A percentile compares a stretch with the other conserved stretches of the same genome.
These are phyloP conservation scores for Epichloe uncinata DNA, from an alignment of 2,329 filamentous ascomycete species.

Conservation along the genomic window DNA sequence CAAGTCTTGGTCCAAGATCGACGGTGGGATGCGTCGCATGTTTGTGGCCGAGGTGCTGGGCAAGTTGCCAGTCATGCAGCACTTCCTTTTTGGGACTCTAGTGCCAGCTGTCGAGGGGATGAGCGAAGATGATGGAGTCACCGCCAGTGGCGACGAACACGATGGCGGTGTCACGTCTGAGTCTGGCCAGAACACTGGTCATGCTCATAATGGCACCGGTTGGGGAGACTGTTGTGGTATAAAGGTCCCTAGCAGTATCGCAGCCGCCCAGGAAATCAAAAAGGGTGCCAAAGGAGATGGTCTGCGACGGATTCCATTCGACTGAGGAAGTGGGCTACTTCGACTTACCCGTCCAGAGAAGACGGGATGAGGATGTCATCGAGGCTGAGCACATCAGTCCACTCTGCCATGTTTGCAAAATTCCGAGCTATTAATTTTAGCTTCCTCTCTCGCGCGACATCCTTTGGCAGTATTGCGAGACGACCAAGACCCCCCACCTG, in stretches of 20 bases:
- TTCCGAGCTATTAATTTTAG: no score
- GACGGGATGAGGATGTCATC: background rate
- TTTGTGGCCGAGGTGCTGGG: conserved; percentile 84
- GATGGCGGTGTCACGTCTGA: conserved; percentile 25
- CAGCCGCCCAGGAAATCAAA: conserved; percentile 76
- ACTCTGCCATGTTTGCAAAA: background rate
- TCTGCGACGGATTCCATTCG: conserved; percentile 69
- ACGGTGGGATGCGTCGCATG: conserved; percentile 93
- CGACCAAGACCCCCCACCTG: background rate
- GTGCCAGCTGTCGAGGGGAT: conserved; percentile 72
- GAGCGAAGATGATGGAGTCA: conserved; percentile 49
- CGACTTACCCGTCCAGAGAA: no score
- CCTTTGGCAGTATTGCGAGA: no score
- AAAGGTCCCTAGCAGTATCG: conserved; percentile 87
- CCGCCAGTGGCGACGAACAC: conserved; percentile 33
- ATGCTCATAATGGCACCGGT: conserved; percentile 48
- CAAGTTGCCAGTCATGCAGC: conserved; percentile 96
- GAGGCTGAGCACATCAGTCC: background rate
- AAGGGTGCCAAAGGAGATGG: conserved; percentile 51
- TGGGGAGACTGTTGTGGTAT: conserved; percentile 99
- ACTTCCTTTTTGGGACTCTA: conserved; percentile 91
- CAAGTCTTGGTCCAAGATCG: conserved; percentile 83
- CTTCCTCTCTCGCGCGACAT: no score
- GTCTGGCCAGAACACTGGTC: conserved; percentile 46
- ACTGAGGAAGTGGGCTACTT: conserved; percentile 31